Base-by-base conservation (phyloP, 2,329 filamentous ascomycete species). In the Metarhizium brunneum region DNA sequence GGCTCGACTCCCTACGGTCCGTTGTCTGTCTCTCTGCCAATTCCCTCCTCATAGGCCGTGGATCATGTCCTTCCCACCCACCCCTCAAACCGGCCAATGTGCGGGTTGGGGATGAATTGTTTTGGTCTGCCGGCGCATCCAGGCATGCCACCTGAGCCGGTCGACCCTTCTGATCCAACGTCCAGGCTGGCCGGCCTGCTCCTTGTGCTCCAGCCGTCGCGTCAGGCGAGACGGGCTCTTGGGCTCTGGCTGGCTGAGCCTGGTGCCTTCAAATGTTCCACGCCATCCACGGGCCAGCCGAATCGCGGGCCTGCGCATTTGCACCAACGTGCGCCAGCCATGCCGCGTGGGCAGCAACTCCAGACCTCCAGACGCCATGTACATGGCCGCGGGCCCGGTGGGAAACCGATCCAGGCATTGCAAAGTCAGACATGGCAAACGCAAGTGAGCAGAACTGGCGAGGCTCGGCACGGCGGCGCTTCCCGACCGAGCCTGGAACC, bases 401-500 rank as follows among this genome's bases (percentile, higher is more conserved):
- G 20, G 43, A 47, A 30, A 53, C 51, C 42, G 25, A 32, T 6
- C 42, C 45, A 48, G 45, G 30, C 18, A 30, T 3, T 14, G 4
- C 18, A 8, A 16, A 30, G 45, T 48, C 45, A 30, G 45, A 30
- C 45, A 30, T 48, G 45, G 25, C 45, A 48, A 38, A 36, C 18
- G 30, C 49, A 6, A 6, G 30, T 14, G 40, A 25, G 53, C 47
- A 11, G 29, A 36, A 35, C 32, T 35, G 35, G 40, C 25, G 18
- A 57, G 50, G 53, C 43, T 50, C 53, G 50, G 53, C 38, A 51
- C 53, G 50, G 53, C 56, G 56, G 56, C 56, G 53, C 53, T 55
- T 53, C 53, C 56, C 56, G 56, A 53, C 50, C 38, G 36, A 47
- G 45, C 32, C 48, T 51, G 38, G 50, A 53, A 43, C 32, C 38